phyloP scores from a whole-genome alignment of 306 rosid genomes.

The Cucumis melo region DNA sequence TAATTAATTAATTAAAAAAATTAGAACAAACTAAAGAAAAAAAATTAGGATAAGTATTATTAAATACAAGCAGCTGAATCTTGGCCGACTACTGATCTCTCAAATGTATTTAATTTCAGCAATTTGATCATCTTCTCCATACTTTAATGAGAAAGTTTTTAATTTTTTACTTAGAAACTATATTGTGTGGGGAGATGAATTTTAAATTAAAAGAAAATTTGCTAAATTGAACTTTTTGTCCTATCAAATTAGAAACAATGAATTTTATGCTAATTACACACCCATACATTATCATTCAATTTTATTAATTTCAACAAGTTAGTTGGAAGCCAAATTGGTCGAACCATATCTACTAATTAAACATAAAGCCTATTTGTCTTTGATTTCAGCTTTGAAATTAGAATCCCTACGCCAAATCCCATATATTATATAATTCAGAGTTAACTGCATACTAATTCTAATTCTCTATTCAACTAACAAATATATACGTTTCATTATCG shows the following conservation, averaged over 20 bases:
- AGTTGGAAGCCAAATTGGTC: neutral
- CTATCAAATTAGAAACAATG: neutral
- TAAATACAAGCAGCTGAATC: neutral
- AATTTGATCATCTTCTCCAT: neutral
- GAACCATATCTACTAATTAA: neutral
- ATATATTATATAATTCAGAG: neutral
- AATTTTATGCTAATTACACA: neutral
- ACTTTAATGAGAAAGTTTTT: neutral
- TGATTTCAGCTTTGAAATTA: neutral
- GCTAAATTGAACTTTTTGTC: neutral
- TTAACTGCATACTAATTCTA: neutral
- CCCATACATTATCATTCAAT: neutral
- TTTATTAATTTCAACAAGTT: neutral
- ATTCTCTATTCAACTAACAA: no score
- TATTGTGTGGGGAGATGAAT: neutral
- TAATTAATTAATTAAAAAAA: neutral
- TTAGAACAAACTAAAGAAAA: neutral
- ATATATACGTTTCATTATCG: accelerated
- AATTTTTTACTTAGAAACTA: neutral
- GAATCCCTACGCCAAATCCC: neutral
- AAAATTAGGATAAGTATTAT: neutral
- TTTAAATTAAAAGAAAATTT: neutral
- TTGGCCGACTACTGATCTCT: neutral
- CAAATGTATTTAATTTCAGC: neutral
- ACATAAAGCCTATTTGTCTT: neutral